Conservation (phyloP, 2,329 filamentous ascomycete species). For the Phialocephala subalpina region DNA sequence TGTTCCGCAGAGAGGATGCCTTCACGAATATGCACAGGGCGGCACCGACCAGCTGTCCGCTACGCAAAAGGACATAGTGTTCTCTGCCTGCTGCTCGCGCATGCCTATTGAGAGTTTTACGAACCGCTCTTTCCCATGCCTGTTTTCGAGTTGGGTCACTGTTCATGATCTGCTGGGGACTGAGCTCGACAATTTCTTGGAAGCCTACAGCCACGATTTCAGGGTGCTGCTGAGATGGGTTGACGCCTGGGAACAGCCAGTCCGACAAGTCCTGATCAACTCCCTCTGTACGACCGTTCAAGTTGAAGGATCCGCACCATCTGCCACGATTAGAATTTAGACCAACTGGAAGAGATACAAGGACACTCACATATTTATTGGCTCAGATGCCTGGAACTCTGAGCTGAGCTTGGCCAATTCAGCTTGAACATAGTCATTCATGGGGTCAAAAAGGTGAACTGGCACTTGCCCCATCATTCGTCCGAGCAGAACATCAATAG, state of each 20-base stretch:
- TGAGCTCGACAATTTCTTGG: slow-evolving; percentile 98
- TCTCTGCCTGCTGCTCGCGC: slow-evolving; percentile 71
- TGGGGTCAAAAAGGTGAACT: slow-evolving; percentile 90
- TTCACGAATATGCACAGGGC: slow-evolving; percentile 93
- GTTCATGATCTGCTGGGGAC: slow-evolving; percentile 98
- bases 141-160: slow-evolving; percentile 89
- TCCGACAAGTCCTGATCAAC: slow-evolving; percentile 80
- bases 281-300: slow-evolving; percentile 87
- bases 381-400: slow-evolving; percentile 79
- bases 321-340: slow-evolving; percentile 21
- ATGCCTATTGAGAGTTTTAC: slow-evolving; percentile 76
- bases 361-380: slow-evolving; percentile 68
- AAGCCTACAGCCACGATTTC: slow-evolving; percentile 92
- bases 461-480: slow-evolving; percentile 82
- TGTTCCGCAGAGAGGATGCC: slow-evolving; percentile 75
- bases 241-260: slow-evolving; percentile 81
- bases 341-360: background rate
- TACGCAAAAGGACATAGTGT: slow-evolving; percentile 88
- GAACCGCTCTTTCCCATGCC: slow-evolving; percentile 86
- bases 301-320: slow-evolving; percentile 87
- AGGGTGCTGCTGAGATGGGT: slow-evolving; percentile 68
- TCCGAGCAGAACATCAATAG: slow-evolving; percentile 91
- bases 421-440: slow-evolving; percentile 86
- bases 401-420: slow-evolving; percentile 74
- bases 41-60: slow-evolving; percentile 93